Conservation (phyloP, 768 basidiomycete genomes). For the Serendipita indica region DNA sequence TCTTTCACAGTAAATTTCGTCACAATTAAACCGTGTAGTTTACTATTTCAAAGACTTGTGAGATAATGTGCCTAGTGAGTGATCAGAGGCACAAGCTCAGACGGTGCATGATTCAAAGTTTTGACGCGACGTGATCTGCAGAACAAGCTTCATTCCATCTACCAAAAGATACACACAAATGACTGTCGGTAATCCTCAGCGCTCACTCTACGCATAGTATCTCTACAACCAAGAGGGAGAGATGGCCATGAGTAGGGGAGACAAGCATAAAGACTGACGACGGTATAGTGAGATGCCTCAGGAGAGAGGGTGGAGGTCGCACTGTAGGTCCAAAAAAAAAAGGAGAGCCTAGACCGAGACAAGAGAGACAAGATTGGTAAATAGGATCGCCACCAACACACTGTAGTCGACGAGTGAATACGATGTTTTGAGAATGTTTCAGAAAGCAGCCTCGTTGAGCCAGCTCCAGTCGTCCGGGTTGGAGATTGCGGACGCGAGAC, state of each 20-base stretch:
- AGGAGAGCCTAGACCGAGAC: not conserved
- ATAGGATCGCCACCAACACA: conserved; percentile 7
- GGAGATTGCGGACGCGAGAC: not conserved
- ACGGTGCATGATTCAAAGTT: not conserved
- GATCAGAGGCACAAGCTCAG: no score
- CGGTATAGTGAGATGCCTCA: not conserved
- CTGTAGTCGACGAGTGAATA: conserved; percentile 7
- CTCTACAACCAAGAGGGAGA: conserved; percentile 5
- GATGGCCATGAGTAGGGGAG: not conserved
- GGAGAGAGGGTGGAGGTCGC: not conserved
- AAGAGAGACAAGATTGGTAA: no score
- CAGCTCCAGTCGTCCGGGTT: conserved; percentile 7
- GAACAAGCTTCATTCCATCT: not conserved
- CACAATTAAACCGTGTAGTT: no score
- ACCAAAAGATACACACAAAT: not conserved
- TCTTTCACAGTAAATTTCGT: no score
- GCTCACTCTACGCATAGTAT: not conserved
- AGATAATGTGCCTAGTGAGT: no score
- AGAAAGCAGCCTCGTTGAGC: conserved; percentile 5
- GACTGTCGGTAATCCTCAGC: not conserved
- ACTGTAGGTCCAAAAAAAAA: not conserved
- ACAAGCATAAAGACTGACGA: not conserved
- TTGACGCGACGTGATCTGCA: not conserved
- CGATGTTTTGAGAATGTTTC: no score
- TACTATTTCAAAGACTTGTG: no score